These are phyloP conservation scores for Aulographum hederae DNA, from an alignment of 2,329 filamentous ascomycete genomes.

Conservation along the genomic window DNA sequence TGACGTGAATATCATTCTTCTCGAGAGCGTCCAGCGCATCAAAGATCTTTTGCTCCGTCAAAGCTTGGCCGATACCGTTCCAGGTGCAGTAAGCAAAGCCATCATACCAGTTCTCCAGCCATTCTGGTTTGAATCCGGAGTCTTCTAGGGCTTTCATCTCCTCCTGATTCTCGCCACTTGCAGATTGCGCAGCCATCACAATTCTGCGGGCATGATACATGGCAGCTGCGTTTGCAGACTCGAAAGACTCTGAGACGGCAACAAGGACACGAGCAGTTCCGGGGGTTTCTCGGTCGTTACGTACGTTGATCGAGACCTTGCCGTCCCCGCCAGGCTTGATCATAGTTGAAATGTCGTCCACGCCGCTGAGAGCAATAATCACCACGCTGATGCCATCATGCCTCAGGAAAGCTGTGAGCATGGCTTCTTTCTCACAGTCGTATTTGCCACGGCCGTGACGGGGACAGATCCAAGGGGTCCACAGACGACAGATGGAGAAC, in stretches of 20 bases:
- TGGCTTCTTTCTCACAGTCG: slow-evolving; percentile 54
- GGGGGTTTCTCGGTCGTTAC: slow-evolving; percentile 45
- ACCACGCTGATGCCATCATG: slow-evolving; percentile 56
- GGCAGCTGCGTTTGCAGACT: slow-evolving; percentile 57
- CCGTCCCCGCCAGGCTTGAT: slow-evolving; percentile 49
- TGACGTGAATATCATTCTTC: slow-evolving; percentile 55
- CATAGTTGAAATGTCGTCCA: slow-evolving; percentile 50
- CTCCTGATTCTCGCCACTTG: slow-evolving; percentile 23
- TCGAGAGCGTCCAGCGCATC: slow-evolving; percentile 55
- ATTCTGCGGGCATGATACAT: slow-evolving; percentile 74
- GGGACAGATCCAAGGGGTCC: slow-evolving; percentile 76
- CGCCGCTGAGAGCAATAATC: slow-evolving; percentile 58
- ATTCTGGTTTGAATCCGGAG: slow-evolving; percentile 37
- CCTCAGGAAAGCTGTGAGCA: slow-evolving; percentile 63
- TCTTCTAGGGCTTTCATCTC: slow-evolving; percentile 29
- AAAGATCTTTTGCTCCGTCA: slow-evolving; percentile 67
- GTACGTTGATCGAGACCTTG: slow-evolving; percentile 47
- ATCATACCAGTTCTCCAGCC: slow-evolving; percentile 82
- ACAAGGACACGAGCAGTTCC: slow-evolving; percentile 46
- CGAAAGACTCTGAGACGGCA: slow-evolving; percentile 53
- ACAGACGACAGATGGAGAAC: slow-evolving; percentile 66
- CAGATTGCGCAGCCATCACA: slow-evolving; percentile 24
- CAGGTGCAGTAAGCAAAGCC: slow-evolving; percentile 91
- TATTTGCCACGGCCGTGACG: slow-evolving; percentile 57
- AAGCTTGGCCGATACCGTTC: slow-evolving; percentile 73